Base-by-base conservation (phyloP, 78 protist species). In the Dictyostelium firmibasis region DNA sequence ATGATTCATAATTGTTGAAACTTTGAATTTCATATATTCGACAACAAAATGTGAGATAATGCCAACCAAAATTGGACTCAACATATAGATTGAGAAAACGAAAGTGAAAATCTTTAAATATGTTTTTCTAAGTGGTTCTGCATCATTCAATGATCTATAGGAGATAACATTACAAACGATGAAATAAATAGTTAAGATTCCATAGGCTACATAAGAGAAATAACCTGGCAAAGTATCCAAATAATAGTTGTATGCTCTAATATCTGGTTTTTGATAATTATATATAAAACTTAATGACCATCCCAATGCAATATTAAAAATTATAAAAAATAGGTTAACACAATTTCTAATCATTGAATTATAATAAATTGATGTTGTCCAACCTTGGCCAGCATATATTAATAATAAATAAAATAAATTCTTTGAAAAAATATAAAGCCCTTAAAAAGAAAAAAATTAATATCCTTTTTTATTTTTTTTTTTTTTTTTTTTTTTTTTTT, bases 281-380 rank as follows among this genome's bases (percentile, higher is more conserved):
- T 64, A 8, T 9, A 64, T 64, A n/a, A 20, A 64, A 64, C 74
- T 64, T n/a, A 64, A n/a, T 64, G 74, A n/a, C 74, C 74, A 64
- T n/a, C 74, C 74, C 10, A 64, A n/a, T 64, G 74, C 31, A 25
- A 64, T 64, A 64, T 64, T 64, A 64, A 64, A 64, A 2, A 27
- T 20, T 20, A 64, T 64, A n/a, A 64, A 25, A 13, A 27, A n/a
- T 9, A 64, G 0, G 25, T 64, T 64, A 9, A n/a, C 25, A 25
- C 27, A 25, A 64, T 64, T 64, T 27, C 31, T 64, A 9, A 64
- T 10, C 11, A 8, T 64, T 9, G 74, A 64, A 0, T 27, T 27
- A 62, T 64, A 87, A 44, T 77, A 87, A 36, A 81, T 36, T 9
- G 93, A 87, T 62, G 81, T 87, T 53, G 93, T 87, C 84, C 85